These are phyloP conservation scores for Carallia brachiata DNA, from an alignment of 345 rosid species.

Conservation along the genomic window DNA sequence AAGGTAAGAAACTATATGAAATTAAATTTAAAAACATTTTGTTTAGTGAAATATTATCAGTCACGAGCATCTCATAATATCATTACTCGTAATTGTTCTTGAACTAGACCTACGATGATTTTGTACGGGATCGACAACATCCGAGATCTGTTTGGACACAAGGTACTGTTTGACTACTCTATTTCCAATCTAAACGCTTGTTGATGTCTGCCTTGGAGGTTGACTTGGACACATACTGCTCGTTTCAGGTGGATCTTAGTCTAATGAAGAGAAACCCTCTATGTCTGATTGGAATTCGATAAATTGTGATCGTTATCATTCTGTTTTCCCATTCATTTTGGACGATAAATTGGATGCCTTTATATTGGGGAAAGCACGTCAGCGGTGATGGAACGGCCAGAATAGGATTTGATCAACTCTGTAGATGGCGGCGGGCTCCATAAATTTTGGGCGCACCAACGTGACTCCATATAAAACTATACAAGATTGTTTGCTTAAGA, in stretches of 20 bases:
- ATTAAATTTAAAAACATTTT: neutral
- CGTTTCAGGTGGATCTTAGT: conserved; percentile 74
- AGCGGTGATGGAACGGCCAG: too few species aligned
- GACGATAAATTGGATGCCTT: too few species aligned
- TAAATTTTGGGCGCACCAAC: too few species aligned
- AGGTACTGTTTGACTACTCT: conserved; percentile 41
- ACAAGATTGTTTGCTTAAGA: too few species aligned
- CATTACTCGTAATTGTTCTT: conserved; percentile 1
- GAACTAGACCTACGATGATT: conserved; percentile 90
- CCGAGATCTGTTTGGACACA: conserved; percentile 94
- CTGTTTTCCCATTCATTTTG: too few species aligned
- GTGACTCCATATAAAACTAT: too few species aligned
- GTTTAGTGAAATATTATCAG: neutral
- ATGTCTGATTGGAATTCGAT: conserved; percentile 61
- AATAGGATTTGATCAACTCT: too few species aligned
- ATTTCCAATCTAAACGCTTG: neutral
- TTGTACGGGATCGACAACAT: conserved; percentile 71
- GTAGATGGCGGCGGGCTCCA: too few species aligned
- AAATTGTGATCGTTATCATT: neutral
- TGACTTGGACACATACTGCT: neutral
- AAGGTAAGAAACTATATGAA: conserved; percentile 48
- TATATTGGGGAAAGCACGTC: too few species aligned
- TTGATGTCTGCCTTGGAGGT: neutral
- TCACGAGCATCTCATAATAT: neutral
- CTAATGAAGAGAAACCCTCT: conserved; percentile 75